Percentiles rank a stretch among this genome's conserved stretches.
Conservation (phyloP, 257 asterid species). For the Lycium ferocissimum region DNA sequence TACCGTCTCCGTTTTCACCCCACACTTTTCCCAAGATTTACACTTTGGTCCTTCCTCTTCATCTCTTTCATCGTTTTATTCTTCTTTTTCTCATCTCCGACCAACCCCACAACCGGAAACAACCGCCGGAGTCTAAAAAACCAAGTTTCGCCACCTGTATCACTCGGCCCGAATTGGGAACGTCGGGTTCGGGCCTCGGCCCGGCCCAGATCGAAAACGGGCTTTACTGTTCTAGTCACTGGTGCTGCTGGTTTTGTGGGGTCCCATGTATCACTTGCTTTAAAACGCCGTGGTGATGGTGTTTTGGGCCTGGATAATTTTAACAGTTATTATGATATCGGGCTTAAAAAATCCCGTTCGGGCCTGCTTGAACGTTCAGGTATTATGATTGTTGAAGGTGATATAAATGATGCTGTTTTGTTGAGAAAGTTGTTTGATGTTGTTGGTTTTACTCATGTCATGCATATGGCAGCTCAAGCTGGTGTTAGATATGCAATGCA, state of each 20-base stretch:
- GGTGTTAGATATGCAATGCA: constrained; percentile 88
- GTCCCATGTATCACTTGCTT: constrained; percentile 62
- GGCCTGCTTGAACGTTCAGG: constrained; percentile 58
- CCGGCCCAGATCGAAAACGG: constrained; percentile 52
- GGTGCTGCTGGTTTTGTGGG: constrained; percentile 93
- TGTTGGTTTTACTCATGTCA: constrained; percentile 71
- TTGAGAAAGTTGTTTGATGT: constrained; percentile 55
- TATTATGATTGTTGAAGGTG: constrained; percentile 63
- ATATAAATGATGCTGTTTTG: constrained; percentile 62
- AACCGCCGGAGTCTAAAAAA: constrained; percentile 42
- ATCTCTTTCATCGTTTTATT: constrained; percentile 53
- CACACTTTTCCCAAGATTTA: constrained; percentile 51
- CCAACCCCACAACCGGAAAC: constrained; percentile 38
- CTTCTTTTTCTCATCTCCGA: constrained; percentile 56
- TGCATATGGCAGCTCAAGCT: constrained; percentile 93
- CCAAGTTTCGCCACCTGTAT: not conserved
- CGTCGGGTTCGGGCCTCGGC: constrained; percentile 66
- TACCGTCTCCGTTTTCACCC: constrained; percentile 70
- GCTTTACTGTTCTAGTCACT: constrained; percentile 69
- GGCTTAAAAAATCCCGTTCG: constrained; percentile 78
- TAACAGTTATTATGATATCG: constrained; percentile 67
- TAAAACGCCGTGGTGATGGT: constrained; percentile 78
- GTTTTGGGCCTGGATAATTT: constrained; percentile 82
- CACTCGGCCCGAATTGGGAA: constrained; percentile 56
- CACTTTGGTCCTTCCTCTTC: constrained; percentile 69